phyloP scores from a whole-genome alignment of 371 early-diverging fungal genomes.

The Rhizomucor miehei region DNA sequence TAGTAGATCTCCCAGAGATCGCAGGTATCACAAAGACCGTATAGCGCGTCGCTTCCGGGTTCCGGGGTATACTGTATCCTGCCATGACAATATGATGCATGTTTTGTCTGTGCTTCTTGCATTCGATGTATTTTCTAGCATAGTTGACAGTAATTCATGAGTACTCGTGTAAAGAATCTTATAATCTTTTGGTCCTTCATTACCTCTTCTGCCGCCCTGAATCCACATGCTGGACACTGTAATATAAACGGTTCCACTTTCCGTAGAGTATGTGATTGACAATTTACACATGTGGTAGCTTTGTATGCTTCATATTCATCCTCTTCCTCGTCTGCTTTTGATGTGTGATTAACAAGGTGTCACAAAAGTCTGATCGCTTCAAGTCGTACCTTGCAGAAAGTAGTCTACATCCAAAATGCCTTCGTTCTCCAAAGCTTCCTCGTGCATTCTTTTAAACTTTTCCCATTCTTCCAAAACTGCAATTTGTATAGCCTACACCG shows the following conservation, averaged over 20 bases:
- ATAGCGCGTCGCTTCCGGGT: constrained; percentile 13
- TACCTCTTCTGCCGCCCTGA: constrained; percentile 10
- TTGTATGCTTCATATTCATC: not conserved
- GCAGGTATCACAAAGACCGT: constrained; percentile 12
- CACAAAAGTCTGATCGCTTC: not conserved
- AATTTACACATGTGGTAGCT: not conserved
- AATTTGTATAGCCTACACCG: not conserved
- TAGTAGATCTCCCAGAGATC: constrained; percentile 11
- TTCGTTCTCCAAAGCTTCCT: constrained; percentile 11
- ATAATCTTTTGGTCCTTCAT: not conserved
- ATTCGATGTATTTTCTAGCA: constrained; percentile 3
- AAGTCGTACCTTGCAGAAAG: not conserved
- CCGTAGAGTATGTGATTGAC: not conserved
- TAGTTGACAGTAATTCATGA: no score
- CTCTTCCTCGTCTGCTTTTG: not conserved
- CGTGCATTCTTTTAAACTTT: constrained; percentile 9
- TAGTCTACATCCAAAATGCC: constrained; percentile 5
- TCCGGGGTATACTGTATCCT: constrained; percentile 6
- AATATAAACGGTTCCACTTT: not conserved
- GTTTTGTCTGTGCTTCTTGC: constrained; percentile 1
- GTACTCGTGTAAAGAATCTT: no score
- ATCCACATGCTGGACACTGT: constrained; percentile 6
- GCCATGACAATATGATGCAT: constrained; percentile 8
- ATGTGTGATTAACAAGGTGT: no score
- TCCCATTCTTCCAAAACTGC: constrained; percentile 10